A percentile compares a stretch with the other conserved stretches of the same genome.
Conservation (phyloP, 2,329 filamentous ascomycete species). For the Penicillium brevicompactum region DNA sequence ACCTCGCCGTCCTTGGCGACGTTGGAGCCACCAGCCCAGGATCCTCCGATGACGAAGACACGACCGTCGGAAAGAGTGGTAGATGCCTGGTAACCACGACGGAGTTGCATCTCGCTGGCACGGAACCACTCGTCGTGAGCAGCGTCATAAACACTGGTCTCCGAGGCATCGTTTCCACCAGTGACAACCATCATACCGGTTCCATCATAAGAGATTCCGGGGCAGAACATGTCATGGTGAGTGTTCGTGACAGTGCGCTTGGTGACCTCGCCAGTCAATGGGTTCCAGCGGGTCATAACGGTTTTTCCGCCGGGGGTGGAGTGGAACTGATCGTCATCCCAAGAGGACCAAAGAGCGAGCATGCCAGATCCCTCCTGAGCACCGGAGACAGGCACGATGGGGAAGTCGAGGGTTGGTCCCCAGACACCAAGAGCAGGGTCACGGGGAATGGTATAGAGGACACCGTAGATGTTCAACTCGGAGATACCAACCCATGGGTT, state of each 20-base stretch:
- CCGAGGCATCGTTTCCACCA: constrained; percentile 54
- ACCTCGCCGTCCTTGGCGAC: constrained; percentile 59
- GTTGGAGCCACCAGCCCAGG: constrained; percentile 53
- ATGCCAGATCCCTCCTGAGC: constrained; percentile 21
- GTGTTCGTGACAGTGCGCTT: constrained; percentile 23
- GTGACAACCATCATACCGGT: constrained; percentile 56
- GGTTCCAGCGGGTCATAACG: constrained; percentile 18
- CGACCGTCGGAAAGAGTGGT: constrained; percentile 55
- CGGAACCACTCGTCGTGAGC: constrained; percentile 31
- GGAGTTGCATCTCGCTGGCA: constrained; percentile 45
- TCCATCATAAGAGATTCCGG: constrained; percentile 55
- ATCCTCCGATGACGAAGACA: constrained; percentile 62
- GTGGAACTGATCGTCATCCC: constrained; percentile 18
- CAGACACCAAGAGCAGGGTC: constrained; percentile 24
- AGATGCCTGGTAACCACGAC: constrained; percentile 57
- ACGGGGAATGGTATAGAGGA: constrained; percentile 10
- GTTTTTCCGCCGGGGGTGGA: constrained; percentile 18
- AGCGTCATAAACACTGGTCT: constrained; percentile 50
- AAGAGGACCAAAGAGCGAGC: constrained; percentile 22
- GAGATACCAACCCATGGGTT: constrained; percentile 8
- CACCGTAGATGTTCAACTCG: constrained; percentile 12
- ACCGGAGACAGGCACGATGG: constrained; percentile 26
- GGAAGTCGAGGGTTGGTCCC: constrained; percentile 31
- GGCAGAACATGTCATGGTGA: constrained; percentile 32
- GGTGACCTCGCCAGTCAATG: constrained; percentile 6